A percentile compares a stretch with the other conserved stretches of the same genome.
These are phyloP conservation scores for Pholiota adiposa DNA, from an alignment of 1,284 basidiomycete genomes.

Conservation along the genomic window DNA sequence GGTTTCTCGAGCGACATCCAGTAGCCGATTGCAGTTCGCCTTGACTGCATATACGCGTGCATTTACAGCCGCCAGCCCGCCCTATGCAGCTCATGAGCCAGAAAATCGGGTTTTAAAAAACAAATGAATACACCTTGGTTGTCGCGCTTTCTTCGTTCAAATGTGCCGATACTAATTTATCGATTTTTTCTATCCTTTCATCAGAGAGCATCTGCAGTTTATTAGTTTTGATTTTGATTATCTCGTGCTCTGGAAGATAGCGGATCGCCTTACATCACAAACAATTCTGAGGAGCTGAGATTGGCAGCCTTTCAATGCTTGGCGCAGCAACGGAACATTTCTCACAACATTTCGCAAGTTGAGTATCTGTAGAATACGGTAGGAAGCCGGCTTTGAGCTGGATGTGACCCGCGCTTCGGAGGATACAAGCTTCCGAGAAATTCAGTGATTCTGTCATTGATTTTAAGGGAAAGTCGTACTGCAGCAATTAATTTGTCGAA, in stretches of 20 bases:
- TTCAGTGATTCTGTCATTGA: neutral
- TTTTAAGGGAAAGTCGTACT: conserved; percentile 42
- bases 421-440: conserved; percentile 55
- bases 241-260: too few relatives aligned
- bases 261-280: conserved; percentile 53
- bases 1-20: conserved; percentile 92
- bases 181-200: conserved; percentile 66
- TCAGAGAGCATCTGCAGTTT: conserved; percentile 69
- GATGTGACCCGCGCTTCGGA: conserved; percentile 58
- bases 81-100: conserved; percentile 38
- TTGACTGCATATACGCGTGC: conserved; percentile 86
- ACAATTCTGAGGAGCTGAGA: conserved; percentile 69
- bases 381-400: conserved; percentile 65
- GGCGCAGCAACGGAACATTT: conserved; percentile 63
- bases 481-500: conserved; percentile 86
- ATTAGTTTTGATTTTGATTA: neutral
- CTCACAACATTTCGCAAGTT: conserved; percentile 73
- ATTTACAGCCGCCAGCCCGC: conserved; percentile 71
- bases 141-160: conserved; percentile 74
- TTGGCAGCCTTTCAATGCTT: conserved; percentile 59
- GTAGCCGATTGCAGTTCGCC: conserved; percentile 78
- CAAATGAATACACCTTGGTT: conserved; percentile 51
- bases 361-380: conserved; percentile 78
- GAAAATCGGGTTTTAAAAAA: neutral
- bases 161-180: conserved; percentile 57